These are phyloP conservation scores for Haplosporangium gracile DNA, from an alignment of 192 early-diverging fungal species.

Conservation along the genomic window DNA sequence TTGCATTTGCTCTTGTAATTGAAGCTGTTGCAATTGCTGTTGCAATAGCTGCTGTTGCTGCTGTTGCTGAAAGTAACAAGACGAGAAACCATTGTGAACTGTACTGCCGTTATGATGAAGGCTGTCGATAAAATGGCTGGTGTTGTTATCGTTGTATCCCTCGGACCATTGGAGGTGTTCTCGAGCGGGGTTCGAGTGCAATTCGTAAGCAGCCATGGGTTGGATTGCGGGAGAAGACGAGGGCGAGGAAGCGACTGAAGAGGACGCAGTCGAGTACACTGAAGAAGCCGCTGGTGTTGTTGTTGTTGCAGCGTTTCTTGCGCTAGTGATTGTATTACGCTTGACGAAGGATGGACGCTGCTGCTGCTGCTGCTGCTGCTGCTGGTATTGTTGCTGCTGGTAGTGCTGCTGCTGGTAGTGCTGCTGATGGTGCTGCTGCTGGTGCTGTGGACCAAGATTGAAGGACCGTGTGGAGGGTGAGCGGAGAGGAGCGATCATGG, in stretches of 20 bases:
- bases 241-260: not conserved
- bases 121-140: not conserved
- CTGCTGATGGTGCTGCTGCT: conserved; percentile 8
- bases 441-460: not conserved
- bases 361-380: not conserved
- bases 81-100: not conserved
- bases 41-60: not conserved
- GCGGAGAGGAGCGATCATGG: not conserved
- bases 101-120: not conserved
- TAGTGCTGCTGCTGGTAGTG: not conserved
- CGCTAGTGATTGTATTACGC: not conserved
- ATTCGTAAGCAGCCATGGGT: not conserved
- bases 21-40: not conserved
- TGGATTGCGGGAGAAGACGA: not conserved
- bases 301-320: not conserved
- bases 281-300: not conserved
- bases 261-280: not conserved
- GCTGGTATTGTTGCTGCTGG: not conserved
- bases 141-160: not conserved
- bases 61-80: not conserved
- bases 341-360: not conserved
- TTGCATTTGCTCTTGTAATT: not conserved
- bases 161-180: not conserved
- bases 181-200: conserved; percentile 1
- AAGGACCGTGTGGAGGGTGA: not conserved